Base-by-base conservation (phyloP, 257 asterid species). In the Coffea eugenioides region DNA sequence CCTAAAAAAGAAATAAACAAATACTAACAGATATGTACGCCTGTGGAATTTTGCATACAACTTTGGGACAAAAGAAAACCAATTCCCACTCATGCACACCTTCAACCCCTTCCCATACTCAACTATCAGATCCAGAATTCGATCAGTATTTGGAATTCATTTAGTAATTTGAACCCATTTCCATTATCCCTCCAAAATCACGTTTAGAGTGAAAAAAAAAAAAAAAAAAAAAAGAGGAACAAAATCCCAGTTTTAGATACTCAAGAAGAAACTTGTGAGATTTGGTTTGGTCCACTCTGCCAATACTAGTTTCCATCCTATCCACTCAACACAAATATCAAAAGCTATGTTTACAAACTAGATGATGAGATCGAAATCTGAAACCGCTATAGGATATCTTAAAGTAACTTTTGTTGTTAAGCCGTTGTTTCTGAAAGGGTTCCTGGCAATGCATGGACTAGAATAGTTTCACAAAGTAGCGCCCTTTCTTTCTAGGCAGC, bases 371-470 rank as follows among this genome's bases (percentile, higher is more conserved):
- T 6, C 43, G 16, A n/a, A 43, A 61, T 41, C 8, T 2, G 20
- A 76, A 76, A 62, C 80, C 62, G 41, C 80, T 25, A 43, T 14
- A 21, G 6, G 15, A 9, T 46, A 13, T 46, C 23, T 69, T 20
- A 15, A 66, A 51, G 62, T 43, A 16, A 34, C 36, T 77, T 76
- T 48, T 8, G 18, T 15, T 65, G 65, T 31, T 48, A 31, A 64
- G 80, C 80, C 73, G 73, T 31, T 46, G 80, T 65, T 76, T 77
- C 72, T 21, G 3, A 23, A 39, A 39, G 3, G 43, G 43, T 39
- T 39, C 43, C 21, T 15, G 14, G 14, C 4, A 54, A 13, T 54
- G 14, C 10, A 49, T 49, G 14, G 14, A 49, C 14, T 49, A 11
- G 11, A 9, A 10, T 51, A 51, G 12, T 12, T 15, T 39, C 43